Evolutionary conservation across 345 rosid genomes (phyloP).

Genomic region (Rhizophora apiculata): DNA sequence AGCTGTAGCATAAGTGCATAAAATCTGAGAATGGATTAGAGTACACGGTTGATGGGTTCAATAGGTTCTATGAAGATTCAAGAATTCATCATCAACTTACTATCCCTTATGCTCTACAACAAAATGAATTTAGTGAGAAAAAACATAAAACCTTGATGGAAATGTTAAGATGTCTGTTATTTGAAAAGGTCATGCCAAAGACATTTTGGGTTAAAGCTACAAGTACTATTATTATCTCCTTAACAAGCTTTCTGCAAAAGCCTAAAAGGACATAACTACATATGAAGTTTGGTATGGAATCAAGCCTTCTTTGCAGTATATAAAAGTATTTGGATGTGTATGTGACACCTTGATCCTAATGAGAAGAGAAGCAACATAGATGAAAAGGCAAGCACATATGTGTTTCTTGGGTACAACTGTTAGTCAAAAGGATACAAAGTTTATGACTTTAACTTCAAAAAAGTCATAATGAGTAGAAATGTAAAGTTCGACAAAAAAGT

Average conservation of each 20-base stretch:
- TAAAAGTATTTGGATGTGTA: neutral
- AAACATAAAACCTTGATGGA: neutral
- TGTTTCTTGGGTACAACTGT: neutral
- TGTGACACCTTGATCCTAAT: neutral
- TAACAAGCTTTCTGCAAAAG: neutral
- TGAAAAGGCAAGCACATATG: neutral
- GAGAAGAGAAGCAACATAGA: neutral
- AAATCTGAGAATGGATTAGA: neutral
- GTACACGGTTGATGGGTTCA: neutral
- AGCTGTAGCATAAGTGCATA: neutral
- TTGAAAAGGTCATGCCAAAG: neutral
- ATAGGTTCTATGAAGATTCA: neutral
- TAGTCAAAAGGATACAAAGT: neutral
- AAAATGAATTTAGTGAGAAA: neutral
- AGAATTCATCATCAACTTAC: neutral
- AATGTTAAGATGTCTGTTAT: neutral
- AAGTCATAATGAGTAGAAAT: neutral
- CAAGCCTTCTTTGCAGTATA: neutral
- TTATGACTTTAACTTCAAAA: neutral
- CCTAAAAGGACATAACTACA: neutral
- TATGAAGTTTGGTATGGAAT: neutral
- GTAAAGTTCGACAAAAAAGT: neutral
- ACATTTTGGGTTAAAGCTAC: neutral
- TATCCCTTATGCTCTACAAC: neutral
- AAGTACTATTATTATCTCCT: neutral